Evolutionary conservation across 108 stramenopile genomes (phyloP), one percentile per base, ranked within the genome.

Genomic region (Discostella stelligeroides): DNA sequence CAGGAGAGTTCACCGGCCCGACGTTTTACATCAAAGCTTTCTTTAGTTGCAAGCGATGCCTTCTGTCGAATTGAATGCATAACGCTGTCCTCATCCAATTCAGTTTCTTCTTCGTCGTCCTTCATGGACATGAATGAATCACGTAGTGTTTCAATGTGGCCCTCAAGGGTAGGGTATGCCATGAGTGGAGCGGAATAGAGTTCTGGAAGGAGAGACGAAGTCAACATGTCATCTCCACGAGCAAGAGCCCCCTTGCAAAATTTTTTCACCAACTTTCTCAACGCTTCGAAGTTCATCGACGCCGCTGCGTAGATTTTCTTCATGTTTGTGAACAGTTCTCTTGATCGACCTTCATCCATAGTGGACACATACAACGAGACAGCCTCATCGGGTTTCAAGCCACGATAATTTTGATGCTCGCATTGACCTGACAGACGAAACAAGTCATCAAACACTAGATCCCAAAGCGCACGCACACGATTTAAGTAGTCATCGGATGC

Each of bases 191-290:
- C 60, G 0, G 85, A 76, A 50, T 91, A 91, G 11, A 91, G 56
- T 43, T 82, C 76, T 24, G 86, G 87, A 15, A 91, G 63, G 53
- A 91, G 61, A 4, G 54, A 57, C 7, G 69, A 47, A 0, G 82
- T 82, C 20, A 91, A 29, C 56, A 70, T 50, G 18, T 73, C 80
- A 30, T 81, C 76, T 43, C 80, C 76, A 34, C 80, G 37, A 15
- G 58, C 80, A 11, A 51, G 25, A 7, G 76, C 72, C 18, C 82
- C 67, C 65, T 91, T 91, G 72, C 88, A 87, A 62, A 75, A 85
- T 49, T 91, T 91, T 70, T 91, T 91, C 11, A 87, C 87, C 2
- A 91, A 73, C 47, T 91, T 91, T 39, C 90, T 75, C 23, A 88
- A 59, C 20, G 84, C 85, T 66, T 91, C 90, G 29, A 75, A 64